Percentiles rank a stretch among this genome's conserved stretches.
Conservation (phyloP, 2,329 filamentous ascomycete species). For the Paracoccidioides lutzii region DNA sequence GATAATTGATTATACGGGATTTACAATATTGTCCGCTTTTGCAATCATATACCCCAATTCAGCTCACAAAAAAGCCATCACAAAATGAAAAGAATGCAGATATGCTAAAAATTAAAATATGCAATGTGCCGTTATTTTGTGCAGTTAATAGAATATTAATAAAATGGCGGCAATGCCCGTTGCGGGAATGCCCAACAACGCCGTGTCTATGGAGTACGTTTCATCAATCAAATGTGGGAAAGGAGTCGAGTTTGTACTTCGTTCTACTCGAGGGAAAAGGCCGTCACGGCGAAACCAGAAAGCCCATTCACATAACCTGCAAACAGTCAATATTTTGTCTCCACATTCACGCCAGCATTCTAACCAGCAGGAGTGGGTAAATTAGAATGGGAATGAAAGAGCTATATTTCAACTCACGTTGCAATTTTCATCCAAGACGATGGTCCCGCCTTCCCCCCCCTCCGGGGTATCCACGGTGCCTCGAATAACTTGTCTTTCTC, state of each 20-base stretch:
- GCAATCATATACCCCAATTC: background rate
- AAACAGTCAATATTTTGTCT: background rate
- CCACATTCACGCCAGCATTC: background rate
- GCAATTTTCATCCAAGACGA: constrained; percentile 35
- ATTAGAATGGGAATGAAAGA: background rate
- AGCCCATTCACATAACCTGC: constrained; percentile 7
- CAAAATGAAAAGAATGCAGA: background rate
- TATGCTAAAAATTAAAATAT: background rate
- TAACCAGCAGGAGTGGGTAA: background rate
- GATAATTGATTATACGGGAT: background rate
- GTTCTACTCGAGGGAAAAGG: background rate
- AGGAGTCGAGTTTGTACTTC: background rate
- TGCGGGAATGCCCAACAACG: too few species aligned
- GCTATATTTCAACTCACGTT: constrained; percentile 20
- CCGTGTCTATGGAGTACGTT: background rate
- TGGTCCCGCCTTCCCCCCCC: constrained; percentile 19
- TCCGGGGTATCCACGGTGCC: constrained; percentile 13
- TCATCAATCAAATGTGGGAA: background rate
- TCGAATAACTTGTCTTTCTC: constrained; percentile 22
- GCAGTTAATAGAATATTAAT: background rate
- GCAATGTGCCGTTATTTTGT: background rate
- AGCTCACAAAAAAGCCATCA: background rate
- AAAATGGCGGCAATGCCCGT: too few species aligned
- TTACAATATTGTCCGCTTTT: background rate
- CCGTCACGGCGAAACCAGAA: background rate